Percentiles rank a stretch among this genome's conserved stretches.
Conservation (phyloP, 495 filamentous ascomycete species). For the Trichoderma virens region DNA sequence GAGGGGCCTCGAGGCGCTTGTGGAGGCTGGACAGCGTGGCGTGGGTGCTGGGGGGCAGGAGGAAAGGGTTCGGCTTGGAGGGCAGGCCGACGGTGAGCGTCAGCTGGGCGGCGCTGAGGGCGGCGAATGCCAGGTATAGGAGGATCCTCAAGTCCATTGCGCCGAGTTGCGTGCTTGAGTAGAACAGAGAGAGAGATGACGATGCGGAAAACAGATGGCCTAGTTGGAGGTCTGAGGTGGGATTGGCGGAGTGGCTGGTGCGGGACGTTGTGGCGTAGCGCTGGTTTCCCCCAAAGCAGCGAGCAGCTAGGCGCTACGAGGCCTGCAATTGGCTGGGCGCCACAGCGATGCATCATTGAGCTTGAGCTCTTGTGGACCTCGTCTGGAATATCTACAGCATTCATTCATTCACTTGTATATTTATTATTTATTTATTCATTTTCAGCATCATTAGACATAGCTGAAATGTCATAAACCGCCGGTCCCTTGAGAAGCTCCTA, state of each 20-base stretch:
- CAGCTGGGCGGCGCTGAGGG: background rate
- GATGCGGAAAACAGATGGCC: background rate
- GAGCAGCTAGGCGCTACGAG: background rate
- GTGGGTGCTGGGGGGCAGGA: slow-evolving; percentile 61
- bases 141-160: background rate
- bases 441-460: background rate
- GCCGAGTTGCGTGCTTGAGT: no score
- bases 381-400: background rate
- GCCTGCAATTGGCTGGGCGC: background rate
- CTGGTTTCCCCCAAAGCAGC: background rate
- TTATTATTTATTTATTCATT: background rate
- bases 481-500: background rate
- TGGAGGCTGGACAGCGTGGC: slow-evolving; percentile 57
- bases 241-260: background rate
- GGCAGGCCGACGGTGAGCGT: slow-evolving; percentile 7
- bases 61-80: slow-evolving; percentile 38
- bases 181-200: no score
- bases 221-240: no score
- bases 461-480: background rate
- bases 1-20: slow-evolving; percentile 42
- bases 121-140: background rate
- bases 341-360: background rate
- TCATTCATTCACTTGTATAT: background rate
- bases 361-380: no score
- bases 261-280: background rate